phyloP scores from a whole-genome alignment of 345 rosid species.

The Corchorus capsularis region DNA sequence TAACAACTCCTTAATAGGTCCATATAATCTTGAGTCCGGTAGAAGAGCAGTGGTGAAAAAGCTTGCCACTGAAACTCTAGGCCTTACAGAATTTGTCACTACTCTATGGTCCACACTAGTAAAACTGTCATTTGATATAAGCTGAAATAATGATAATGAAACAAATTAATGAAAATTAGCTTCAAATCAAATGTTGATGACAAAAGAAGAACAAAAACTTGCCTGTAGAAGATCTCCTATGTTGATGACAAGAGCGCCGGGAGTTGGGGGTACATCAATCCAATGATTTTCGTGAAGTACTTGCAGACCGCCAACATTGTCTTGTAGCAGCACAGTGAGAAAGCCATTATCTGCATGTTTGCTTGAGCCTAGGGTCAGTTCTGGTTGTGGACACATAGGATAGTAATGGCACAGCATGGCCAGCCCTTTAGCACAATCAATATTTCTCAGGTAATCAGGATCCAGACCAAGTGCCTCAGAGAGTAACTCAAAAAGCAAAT shows the following conservation, averaged over 20 bases:
- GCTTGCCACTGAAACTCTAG: conserved; percentile 42
- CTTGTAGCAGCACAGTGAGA: conserved; percentile 57
- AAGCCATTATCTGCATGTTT: conserved; percentile 53
- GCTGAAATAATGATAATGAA: conserved; percentile 23
- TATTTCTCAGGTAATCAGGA: conserved; percentile 38
- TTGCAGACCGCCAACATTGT: conserved; percentile 65
- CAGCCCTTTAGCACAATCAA: conserved; percentile 44
- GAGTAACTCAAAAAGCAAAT: conserved; percentile 42
- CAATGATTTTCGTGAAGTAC: conserved; percentile 40
- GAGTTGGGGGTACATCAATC: conserved; percentile 51
- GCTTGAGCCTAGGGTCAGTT: conserved; percentile 53
- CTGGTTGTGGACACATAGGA: conserved; percentile 65
- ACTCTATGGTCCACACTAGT: conserved; percentile 43
- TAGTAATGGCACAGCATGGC: conserved; percentile 55
- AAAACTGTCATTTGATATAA: conserved; percentile 40
- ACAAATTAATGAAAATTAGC: neutral
- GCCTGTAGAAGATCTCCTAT: conserved; percentile 65
- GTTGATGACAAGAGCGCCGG: conserved; percentile 54
- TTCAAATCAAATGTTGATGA: neutral
- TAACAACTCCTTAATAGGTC: conserved; percentile 34
- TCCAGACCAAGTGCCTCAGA: conserved; percentile 62
- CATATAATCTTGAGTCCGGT: conserved; percentile 23
- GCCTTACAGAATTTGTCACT: conserved; percentile 29
- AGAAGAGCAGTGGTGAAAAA: conserved; percentile 31
- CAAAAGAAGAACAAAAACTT: conserved; percentile 18